Base-by-base conservation (phyloP, 352 stramenopile genomes). In the Phytophthora fragariae region DNA sequence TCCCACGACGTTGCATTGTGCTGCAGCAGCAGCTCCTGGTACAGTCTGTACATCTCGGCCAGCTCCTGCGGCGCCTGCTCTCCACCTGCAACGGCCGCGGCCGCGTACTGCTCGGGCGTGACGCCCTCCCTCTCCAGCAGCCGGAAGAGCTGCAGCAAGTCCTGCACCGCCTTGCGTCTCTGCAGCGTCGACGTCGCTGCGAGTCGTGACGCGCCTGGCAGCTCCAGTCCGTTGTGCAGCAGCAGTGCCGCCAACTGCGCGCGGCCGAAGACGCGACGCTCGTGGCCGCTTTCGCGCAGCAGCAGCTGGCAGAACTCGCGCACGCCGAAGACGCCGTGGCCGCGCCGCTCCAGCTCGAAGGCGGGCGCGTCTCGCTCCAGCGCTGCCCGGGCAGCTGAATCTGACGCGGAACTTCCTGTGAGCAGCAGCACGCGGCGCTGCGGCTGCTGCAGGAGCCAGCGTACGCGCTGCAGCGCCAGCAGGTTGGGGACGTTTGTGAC, bases 111-210 rank as follows among this genome's bases (percentile, higher is more conserved):
- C 2, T 81, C 65, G 0, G 83, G 68, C 2, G 73, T 75, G 54
- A 92, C 72, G 53, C 83, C 85, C 24, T 95, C 76, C 15, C 65
- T 60, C 65, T 95, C 87, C 21, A 97, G 79, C 56, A 90, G 60
- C 55, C 80, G 79, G 65, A 97, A 94, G 71, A 92, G 82, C 31
- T 86, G 82, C 55, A 95, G 61, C 35, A 92, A 72, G 65, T 97
- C 87, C 24, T 75, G 70, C 10, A 89, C 71, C 5, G 68, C 76
- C 57, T 84, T 86, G 24, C 83, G 86, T 68, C 82, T 62, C 41
- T 91, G 82, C 62, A 91, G 80, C 24, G 78, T 72, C 39, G 85
- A 90, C 68, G 77, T 79, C 21, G 67, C 46, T 39, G 86, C 68
- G 9, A 92, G 68, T 35, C 66, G 66, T 15, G 68, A 62, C 21